Evolutionary conservation across 768 basidiomycete genomes (phyloP), one percentile per base, ranked within the genome.

Genomic region (Suillus hirtellus): DNA sequence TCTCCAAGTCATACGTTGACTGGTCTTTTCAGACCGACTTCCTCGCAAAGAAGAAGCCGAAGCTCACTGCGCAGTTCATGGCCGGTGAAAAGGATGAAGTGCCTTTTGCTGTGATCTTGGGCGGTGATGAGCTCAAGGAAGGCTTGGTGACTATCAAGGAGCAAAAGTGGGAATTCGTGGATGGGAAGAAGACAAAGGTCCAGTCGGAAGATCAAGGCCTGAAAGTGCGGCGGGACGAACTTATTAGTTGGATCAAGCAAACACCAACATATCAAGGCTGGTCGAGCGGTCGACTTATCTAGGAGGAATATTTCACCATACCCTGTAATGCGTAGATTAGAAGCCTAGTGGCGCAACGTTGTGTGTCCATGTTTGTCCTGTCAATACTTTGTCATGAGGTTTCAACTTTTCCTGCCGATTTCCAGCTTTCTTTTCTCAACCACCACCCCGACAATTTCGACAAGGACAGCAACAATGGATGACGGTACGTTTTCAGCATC

Each of bases 61-160:
- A 98, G 73, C 75, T 94, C 40, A 82, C 83, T 0, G 81, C 86
- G 3, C 96, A 99, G 71, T 98, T 96, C 72, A 91, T 91, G 24
- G 89, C 89, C 1, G 92, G 91, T 34, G 97, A 97, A 78, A 88
- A 81, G 72, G 96, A 98, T 70, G 89, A 93, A 66, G 93, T 93
- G 47, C 96, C 96, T 0, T 97, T 94, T 75, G 95, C 91, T 2
- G 84, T 98, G 62, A 92, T 99, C 67, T 79, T 99, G n/a, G 96
- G 95, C 10, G 84, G 83, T 1, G 89, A 91, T 62, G 96, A 99
- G 78, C 78, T 95, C 62, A 88, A 87, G 70, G 83, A 85, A 53
- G 97, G 96, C 4, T 77, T 90, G 44, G 94, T 97, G 37, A 85
- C 88, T 43, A 92, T 99, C 62, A 98, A 98, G 79, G 89, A 96